phyloP scores from a whole-genome alignment of 495 filamentous ascomycete genomes.

The Talaromyces adpressus region DNA sequence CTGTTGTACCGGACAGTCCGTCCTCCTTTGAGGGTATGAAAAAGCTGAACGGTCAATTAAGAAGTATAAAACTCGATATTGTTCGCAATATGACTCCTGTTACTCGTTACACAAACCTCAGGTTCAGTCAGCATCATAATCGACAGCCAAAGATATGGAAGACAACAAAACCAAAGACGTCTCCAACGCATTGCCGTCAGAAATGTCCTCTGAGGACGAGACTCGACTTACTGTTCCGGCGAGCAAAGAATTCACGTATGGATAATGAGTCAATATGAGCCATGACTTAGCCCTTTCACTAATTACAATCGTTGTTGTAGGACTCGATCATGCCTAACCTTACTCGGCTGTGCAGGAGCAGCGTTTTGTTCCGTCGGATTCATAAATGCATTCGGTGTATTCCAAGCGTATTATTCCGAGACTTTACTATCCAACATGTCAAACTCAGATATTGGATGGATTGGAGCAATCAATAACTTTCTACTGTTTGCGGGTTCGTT shows the following conservation, averaged over 20 bases:
- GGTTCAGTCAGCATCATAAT: neutral
- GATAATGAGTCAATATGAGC: neutral
- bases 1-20: too few relatives aligned
- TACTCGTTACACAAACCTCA: neutral
- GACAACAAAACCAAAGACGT: neutral
- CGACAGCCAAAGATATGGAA: neutral
- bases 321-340: neutral
- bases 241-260: neutral
- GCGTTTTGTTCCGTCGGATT: constrained; percentile 53
- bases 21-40: neutral
- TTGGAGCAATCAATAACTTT: constrained; percentile 45
- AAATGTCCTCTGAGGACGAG: neutral
- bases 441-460: constrained; percentile 51
- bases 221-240: neutral
- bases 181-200: neutral
- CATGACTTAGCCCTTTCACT: neutral
- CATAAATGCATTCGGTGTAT: constrained; percentile 57
- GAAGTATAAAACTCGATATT: neutral
- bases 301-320: neutral
- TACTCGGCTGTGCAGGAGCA: constrained; percentile 9
- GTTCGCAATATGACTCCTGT: neutral
- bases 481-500: constrained; percentile 30
- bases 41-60: neutral
- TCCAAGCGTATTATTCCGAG: constrained; percentile 52
- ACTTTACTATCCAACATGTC: constrained; percentile 39